Base-by-base conservation (phyloP, 202 grass and related monocot genomes). In the Miscanthus sacchariflorus region DNA sequence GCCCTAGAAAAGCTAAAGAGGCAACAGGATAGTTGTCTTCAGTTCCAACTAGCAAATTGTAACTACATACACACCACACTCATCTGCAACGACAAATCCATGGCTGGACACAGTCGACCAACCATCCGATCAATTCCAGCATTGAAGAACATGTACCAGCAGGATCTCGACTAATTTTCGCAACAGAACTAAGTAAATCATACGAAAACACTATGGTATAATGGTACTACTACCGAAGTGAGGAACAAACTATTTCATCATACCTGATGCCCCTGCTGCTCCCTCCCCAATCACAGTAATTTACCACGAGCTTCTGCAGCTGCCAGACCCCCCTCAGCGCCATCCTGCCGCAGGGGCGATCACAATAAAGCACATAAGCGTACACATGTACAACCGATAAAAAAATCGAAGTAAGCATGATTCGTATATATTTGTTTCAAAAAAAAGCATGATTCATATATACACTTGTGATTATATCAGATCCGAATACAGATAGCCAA, bases 241-340 rank as follows among this genome's bases (percentile, higher is more conserved):
- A 81, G 30, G 68, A 74, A 11, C 36, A 76, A 77, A 65, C 12
- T 38, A 18, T 74, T 91, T 91, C 58, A 63, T 63, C 90, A 23
- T 87, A 98, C 96, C 96, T 98, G 81, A 98, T 98, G 5, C 96
- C 96, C 78, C 92, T 94, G 83, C 92, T 98, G 84, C 96, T 98
- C 81, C 96, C 96, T 67, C 92, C 93, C 90, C 92, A 96, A 2
- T 94, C 87, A 84, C 89, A 96, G 54, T 93, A 98, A 81, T 95
- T 98, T 80, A 96, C 96, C 73, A 96, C 77, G 63, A 98, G 85
- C 70, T 98, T 96, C 80, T 98, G 92, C 82, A 98, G 91, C 83
- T 98, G 96, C 92, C 94, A 98, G 28, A 96, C 91, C 59, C 94
- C 92, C 87, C 90, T 90, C 85, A 94, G 77, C 82, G 92, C 96